A percentile compares a stretch with the other conserved stretches of the same genome.
These are phyloP conservation scores for Talaromyces amestolkiae DNA, from an alignment of 2,329 filamentous ascomycete species.

Conservation along the genomic window DNA sequence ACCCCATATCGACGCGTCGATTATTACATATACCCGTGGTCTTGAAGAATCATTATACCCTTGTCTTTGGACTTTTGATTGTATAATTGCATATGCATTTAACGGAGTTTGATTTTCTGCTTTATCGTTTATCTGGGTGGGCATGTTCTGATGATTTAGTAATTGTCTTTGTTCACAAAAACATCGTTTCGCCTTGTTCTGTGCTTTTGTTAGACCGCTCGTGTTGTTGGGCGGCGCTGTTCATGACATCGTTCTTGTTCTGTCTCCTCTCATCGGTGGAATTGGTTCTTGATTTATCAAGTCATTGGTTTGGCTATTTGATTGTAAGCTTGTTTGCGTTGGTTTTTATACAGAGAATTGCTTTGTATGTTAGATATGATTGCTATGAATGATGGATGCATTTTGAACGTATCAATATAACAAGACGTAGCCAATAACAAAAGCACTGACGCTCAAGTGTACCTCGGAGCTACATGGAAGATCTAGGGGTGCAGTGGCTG, in stretches of 20 bases:
- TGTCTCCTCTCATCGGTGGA: conserved; percentile 9
- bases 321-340: not conserved
- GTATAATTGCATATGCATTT: conserved; percentile 21
- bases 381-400: conserved; percentile 24
- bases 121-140: conserved; percentile 12
- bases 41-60: conserved; percentile 18
- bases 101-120: conserved; percentile 13
- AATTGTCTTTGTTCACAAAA: not conserved
- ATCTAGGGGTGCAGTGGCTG: not conserved
- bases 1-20: not conserved
- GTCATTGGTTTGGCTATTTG: conserved; percentile 11
- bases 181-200: not conserved
- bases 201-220: conserved; percentile 24
- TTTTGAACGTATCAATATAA: not conserved
- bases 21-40: conserved; percentile 8
- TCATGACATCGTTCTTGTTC: not conserved
- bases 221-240: conserved; percentile 20
- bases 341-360: conserved; percentile 10
- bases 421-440: no score
- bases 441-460: no score
- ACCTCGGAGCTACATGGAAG: no score
- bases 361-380: conserved; percentile 21
- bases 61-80: conserved; percentile 17
- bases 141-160: conserved; percentile 20
- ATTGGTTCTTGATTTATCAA: not conserved